Percentiles rank a stretch among this genome's conserved stretches.
Evolutionary conservation across 805 yeast species (phyloP).

Genomic region (Kazachstania africana): DNA sequence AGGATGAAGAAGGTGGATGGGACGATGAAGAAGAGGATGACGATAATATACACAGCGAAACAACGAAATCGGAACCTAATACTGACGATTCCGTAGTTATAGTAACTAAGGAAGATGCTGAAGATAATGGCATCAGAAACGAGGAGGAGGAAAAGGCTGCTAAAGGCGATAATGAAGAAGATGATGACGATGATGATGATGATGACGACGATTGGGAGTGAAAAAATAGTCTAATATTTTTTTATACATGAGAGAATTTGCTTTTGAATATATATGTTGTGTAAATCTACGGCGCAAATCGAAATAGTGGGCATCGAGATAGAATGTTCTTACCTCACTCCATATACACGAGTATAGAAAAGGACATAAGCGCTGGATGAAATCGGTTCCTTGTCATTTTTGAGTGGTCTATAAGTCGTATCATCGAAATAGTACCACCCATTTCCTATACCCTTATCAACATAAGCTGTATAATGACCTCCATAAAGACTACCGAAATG

Average conservation of each 20-base stretch:
- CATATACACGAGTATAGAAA: constrained; percentile 46
- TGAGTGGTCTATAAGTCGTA: constrained; percentile 45
- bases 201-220: constrained; percentile 58
- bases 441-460: constrained; percentile 43
- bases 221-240: background rate
- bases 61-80: constrained; percentile 5
- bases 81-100: constrained; percentile 10
- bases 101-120: constrained; percentile 8
- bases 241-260: background rate
- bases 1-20: constrained; percentile 28
- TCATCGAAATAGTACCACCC: constrained; percentile 86
- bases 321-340: constrained; percentile 1
- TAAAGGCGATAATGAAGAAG: constrained; percentile 7
- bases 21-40: constrained; percentile 27
- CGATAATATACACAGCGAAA: constrained; percentile 3
- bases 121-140: background rate
- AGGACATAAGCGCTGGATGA: constrained; percentile 74
- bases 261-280: background rate
- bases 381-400: constrained; percentile 41
- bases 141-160: background rate
- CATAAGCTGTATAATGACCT: constrained; percentile 84
- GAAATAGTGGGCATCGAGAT: background rate
- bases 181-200: constrained; percentile 22
- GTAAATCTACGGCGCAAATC: background rate
- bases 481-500: constrained; percentile 75